phyloP scores from a whole-genome alignment of 2,329 filamentous ascomycete genomes.

The Diaporthe sp. region DNA sequence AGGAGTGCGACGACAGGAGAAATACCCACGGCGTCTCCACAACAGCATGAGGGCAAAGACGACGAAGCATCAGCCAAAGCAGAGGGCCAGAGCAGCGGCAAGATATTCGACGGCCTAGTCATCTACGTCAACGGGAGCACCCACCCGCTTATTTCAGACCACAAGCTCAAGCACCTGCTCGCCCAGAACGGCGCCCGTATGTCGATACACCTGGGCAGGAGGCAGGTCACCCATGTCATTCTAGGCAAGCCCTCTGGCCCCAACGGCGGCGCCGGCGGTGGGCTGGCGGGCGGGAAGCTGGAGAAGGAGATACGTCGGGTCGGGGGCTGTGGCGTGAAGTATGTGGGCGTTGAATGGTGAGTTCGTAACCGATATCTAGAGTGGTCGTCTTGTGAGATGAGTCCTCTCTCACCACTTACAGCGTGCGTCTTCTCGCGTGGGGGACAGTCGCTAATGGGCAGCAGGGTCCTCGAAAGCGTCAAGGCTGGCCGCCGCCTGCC shows the following conservation, averaged over 20 bases:
- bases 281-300: constrained; percentile 81
- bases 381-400: not conserved
- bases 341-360: constrained; percentile 85
- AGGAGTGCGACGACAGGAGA: constrained; percentile 43
- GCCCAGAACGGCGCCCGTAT: constrained; percentile 79
- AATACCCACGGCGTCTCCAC: constrained; percentile 34
- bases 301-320: constrained; percentile 81
- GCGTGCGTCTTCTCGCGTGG: not conserved
- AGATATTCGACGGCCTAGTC: constrained; percentile 78
- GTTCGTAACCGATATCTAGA: constrained; percentile 43
- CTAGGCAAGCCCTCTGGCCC: constrained; percentile 70
- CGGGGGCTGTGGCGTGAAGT: constrained; percentile 79
- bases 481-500: constrained; percentile 79
- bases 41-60: constrained; percentile 44
- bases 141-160: constrained; percentile 83
- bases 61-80: constrained; percentile 48
- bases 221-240: constrained; percentile 87
- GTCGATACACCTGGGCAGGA: constrained; percentile 78
- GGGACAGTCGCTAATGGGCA: not conserved
- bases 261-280: constrained; percentile 75
- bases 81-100: constrained; percentile 54
- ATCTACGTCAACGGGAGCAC: constrained; percentile 93
- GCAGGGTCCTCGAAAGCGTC: constrained; percentile 85
- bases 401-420: not conserved
- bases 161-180: constrained; percentile 85